Evolutionary conservation across 176 grass and related monocot genomes (phyloP).

Genomic region (Oryza australiensis): DNA sequence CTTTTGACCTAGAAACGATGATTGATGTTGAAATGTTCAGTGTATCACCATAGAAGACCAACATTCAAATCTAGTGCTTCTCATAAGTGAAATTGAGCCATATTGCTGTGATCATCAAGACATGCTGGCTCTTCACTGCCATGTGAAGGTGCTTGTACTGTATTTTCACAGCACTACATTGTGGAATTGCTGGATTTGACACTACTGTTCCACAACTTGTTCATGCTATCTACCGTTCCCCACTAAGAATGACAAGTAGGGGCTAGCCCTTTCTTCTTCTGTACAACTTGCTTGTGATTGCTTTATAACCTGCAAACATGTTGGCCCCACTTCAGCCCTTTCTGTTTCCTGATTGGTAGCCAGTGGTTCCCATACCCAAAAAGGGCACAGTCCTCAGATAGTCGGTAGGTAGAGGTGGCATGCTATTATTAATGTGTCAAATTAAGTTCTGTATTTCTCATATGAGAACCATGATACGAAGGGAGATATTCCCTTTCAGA

Average conservation of each 20-base stretch:
- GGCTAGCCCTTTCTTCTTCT: slow-evolving; percentile 14
- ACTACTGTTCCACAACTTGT: slow-evolving; percentile 27
- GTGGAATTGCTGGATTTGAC: slow-evolving; percentile 35
- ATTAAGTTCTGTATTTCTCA: slow-evolving; percentile 36
- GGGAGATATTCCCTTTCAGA: slow-evolving; percentile 27
- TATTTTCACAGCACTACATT: slow-evolving; percentile 38
- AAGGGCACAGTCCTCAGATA: slow-evolving; percentile 22
- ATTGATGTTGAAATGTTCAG: slow-evolving; percentile 43
- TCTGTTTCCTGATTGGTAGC: slow-evolving; percentile 59
- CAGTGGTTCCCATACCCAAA: slow-evolving; percentile 39
- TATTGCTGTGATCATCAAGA: slow-evolving; percentile 33
- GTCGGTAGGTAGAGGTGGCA: slow-evolving; percentile 15
- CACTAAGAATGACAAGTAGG: slow-evolving; percentile 47
- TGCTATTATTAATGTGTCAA: slow-evolving; percentile 21
- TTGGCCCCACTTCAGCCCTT: slow-evolving; percentile 53
- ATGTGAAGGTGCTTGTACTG: slow-evolving; percentile 42
- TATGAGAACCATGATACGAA: slow-evolving; percentile 26
- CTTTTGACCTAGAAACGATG: slow-evolving; percentile 43
- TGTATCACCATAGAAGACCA: slow-evolving; percentile 24
- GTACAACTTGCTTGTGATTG: slow-evolving; percentile 36
- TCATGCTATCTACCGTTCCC: slow-evolving; percentile 21
- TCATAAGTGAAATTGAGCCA: slow-evolving; percentile 39
- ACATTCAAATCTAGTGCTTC: slow-evolving; percentile 40
- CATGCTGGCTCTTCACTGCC: slow-evolving; percentile 26
- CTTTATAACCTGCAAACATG: slow-evolving; percentile 46